A percentile compares a stretch with the other conserved stretches of the same genome.
Conservation (phyloP, 148 eudicot species). For the Camellia lanceoleosa region DNA sequence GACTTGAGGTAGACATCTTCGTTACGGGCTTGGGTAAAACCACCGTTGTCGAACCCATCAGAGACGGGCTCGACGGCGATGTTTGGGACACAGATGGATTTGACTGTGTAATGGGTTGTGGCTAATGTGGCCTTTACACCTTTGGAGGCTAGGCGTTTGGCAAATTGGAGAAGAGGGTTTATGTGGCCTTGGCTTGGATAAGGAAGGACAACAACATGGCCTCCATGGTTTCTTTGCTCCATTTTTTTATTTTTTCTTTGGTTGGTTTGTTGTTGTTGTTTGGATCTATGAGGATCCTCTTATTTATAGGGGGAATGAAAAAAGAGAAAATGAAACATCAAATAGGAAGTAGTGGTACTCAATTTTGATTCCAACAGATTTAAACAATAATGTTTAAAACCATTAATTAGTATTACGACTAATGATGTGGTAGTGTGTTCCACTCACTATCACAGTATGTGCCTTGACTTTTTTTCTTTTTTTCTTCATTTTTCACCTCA, state of each 20-base stretch:
- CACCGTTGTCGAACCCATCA: constrained; percentile 45
- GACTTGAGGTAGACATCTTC: constrained; percentile 35
- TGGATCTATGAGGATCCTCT: neutral
- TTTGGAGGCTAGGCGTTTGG: constrained; percentile 56
- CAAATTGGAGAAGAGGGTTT: constrained; percentile 30
- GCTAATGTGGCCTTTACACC: constrained; percentile 60
- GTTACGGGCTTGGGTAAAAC: constrained; percentile 20
- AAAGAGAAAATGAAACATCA: too few species aligned
- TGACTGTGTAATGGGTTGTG: constrained; percentile 38
- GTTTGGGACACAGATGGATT: constrained; percentile 24
- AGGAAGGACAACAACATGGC: constrained; percentile 53
- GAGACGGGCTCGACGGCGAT: constrained; percentile 54
- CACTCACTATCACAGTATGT: too few species aligned
- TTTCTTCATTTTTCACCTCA: too few species aligned
- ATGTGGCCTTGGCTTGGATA: constrained; percentile 81
- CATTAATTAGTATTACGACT: too few species aligned
- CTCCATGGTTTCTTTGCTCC: neutral
- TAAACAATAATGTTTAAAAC: too few species aligned
- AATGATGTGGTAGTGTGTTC: too few species aligned
- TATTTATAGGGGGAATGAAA: neutral
- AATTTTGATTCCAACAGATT: too few species aligned
- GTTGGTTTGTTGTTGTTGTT: neutral
- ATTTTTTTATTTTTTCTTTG: neutral
- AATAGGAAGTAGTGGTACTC: too few species aligned
- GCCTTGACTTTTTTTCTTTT: too few species aligned